These are phyloP conservation scores for Alternaria metachromatica DNA, from an alignment of 2,329 filamentous ascomycete species.

Conservation along the genomic window DNA sequence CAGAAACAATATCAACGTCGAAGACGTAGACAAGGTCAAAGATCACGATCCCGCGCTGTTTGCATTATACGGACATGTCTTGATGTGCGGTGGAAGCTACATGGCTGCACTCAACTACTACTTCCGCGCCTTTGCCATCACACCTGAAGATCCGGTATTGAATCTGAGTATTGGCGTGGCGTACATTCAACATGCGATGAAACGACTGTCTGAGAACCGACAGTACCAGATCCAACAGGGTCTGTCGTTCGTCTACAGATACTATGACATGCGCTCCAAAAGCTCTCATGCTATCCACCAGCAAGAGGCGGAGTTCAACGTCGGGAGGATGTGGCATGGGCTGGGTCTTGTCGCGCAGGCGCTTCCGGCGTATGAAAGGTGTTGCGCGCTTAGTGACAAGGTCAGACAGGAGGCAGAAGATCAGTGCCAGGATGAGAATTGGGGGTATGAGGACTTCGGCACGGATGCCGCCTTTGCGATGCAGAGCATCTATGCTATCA, in stretches of 20 bases:
- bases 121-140: conserved; percentile 68
- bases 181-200: conserved; percentile 88
- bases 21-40: conserved; percentile 50
- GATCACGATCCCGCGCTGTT: conserved; percentile 75
- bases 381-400: conserved; percentile 58
- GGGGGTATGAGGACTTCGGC: conserved; percentile 64
- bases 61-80: conserved; percentile 87
- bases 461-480: conserved; percentile 78
- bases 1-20: conserved; percentile 45
- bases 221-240: conserved; percentile 89
- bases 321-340: conserved; percentile 77
- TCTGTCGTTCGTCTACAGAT: conserved; percentile 77
- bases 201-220: conserved; percentile 86
- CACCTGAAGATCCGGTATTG: conserved; percentile 77
- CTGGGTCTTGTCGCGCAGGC: conserved; percentile 77
- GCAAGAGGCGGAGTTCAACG: conserved; percentile 84
- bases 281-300: conserved; percentile 54
- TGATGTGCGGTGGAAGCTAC: conserved; percentile 84
- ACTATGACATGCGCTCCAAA: conserved; percentile 66
- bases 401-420: conserved; percentile 41
- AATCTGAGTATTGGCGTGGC: conserved; percentile 76
- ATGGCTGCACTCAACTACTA: conserved; percentile 88
- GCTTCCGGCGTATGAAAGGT: conserved; percentile 71
- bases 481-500: conserved; percentile 69
- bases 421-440: conserved; percentile 41